phyloP scores from a whole-genome alignment of 371 early-diverging fungal genomes.

The Batkoa obscura region DNA sequence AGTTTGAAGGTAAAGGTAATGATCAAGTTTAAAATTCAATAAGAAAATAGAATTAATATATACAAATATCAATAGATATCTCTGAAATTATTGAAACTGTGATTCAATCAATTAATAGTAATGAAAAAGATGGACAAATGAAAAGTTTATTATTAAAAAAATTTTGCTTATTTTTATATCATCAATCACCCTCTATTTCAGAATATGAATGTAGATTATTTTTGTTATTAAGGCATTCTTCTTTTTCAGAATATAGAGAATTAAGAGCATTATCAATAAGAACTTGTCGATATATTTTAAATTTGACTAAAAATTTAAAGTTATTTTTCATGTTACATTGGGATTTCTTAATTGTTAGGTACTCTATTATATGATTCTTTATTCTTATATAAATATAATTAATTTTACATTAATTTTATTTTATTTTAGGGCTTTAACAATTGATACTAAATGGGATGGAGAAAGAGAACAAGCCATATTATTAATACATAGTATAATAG shows the following conservation, averaged over 20 bases:
- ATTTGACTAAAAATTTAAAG: not conserved
- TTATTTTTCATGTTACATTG: not conserved
- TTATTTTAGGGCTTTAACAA: not conserved
- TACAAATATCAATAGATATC: too few species aligned
- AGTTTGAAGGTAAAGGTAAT: too few species aligned
- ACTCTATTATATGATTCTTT: not conserved
- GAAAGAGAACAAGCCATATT: slow-evolving; percentile 2
- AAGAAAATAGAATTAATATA: too few species aligned
- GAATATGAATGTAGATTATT: not conserved
- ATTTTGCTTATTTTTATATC: not conserved
- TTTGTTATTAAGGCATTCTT: not conserved
- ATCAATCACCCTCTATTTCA: not conserved
- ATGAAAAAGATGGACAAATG: too few species aligned
- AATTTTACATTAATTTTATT: not conserved
- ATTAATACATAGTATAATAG: not conserved
- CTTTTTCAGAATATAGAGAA: not conserved
- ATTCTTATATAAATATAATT: not conserved
- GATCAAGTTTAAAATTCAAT: too few species aligned
- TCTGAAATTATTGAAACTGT: too few species aligned
- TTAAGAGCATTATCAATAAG: slow-evolving; percentile 3
- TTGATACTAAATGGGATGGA: not conserved
- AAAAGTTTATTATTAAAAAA: not conserved
- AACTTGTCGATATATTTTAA: not conserved
- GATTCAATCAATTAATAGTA: too few species aligned
- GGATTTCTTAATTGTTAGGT: slow-evolving; percentile 4